Evolutionary conservation across 2,329 filamentous ascomycete genomes (phyloP), one percentile per base, ranked within the genome.

Genomic region (Pyrenochaeta sp.): DNA sequence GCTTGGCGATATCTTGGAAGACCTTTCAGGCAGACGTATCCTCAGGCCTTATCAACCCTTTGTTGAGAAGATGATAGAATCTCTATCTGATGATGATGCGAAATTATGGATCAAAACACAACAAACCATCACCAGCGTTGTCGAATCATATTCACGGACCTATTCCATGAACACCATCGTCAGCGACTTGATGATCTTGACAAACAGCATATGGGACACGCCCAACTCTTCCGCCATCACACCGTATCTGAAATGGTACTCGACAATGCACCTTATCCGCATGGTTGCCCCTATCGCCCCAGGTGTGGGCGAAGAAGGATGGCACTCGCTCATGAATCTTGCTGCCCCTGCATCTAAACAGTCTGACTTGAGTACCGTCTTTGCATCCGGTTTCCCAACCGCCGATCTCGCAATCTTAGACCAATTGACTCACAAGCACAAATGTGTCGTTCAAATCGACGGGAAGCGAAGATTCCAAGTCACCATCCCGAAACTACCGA

Each of bases 121-220:
- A 63, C 73, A 78, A 31, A 86, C 85, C 3, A 86, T 94, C 41
- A 65, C 70, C 3, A 86, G 81, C 6, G 83, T 92, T 42, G 88
- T 85, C 0, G 74, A 78, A 5, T 86, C 88, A 2, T 86, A 91
- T 61, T 79, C 85, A 15, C 80, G 82, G 36, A 84, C 90, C 1
- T 88, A 91, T 65, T 80, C 87, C 1, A 78, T 96, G 39, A 96
- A 96, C 72, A 95, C 90, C 0, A 80, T 89, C 7, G 81, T 96
- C 13, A 94, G 89, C 2, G 87, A 93, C 61, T 77, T 96, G 10
- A 96, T 90, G 80, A 84, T 82, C 28, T 77, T 96, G 11, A 92
- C 89, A 3, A 96, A 96, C 66, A 71, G 76, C 1, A 63, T 73
- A 31, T 60, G 51, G 51, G 60, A 67, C 42, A 44, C 58, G 1